Evolutionary conservation across 2,329 filamentous ascomycete species (phyloP), one percentile per base, ranked within the genome.

Genomic region (Incumbomyces delicatus): DNA sequence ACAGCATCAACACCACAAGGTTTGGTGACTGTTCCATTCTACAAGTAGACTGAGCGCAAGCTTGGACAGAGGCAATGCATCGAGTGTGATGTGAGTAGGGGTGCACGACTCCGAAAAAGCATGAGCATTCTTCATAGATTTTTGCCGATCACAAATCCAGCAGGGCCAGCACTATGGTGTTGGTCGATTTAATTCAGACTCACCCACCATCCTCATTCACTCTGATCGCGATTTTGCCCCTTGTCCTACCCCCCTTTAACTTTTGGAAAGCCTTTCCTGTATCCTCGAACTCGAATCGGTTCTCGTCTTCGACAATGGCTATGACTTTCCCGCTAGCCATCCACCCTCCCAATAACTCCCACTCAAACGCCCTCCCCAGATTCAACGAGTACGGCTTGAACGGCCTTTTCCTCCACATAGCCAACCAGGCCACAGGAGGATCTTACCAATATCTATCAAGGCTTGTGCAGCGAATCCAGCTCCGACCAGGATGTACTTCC

Each of bases 291-390:
- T 68, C 65, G 57, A 73, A 80, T 4, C 22, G 17, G 2, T 66
- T 64, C 48, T 71, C 66, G 55, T 81, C 79, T 37, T 83, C 62
- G 0, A 78, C 66, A 1, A 70, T 60, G 37, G 18, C 29, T 61
- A 69, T 74, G 18, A 83, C 50, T 58, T 76, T 80, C 1, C 75
- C 77, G 54, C 80, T 71, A 22, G 64, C 60, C 60, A 83, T 65
- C 76, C 73, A 77, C 41, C 66, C 57, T 0, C 61, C 77, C 46
- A 84, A n/a, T n/a, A n/a, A n/a, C n/a, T n/a, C n/a, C n/a, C n/a
- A n/a, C n/a, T n/a, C n/a, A n/a, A n/a, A n/a, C n/a, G n/a, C n/a
- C n/a, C n/a, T n/a, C n/a, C n/a, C n/a, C n/a, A n/a, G n/a, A n/a
- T n/a, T n/a, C n/a, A n/a, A n/a, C n/a, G n/a, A n/a, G n/a, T n/a